These are phyloP conservation scores for Penicillium atrosanguineum DNA, from an alignment of 495 filamentous ascomycete species.

Conservation along the genomic window DNA sequence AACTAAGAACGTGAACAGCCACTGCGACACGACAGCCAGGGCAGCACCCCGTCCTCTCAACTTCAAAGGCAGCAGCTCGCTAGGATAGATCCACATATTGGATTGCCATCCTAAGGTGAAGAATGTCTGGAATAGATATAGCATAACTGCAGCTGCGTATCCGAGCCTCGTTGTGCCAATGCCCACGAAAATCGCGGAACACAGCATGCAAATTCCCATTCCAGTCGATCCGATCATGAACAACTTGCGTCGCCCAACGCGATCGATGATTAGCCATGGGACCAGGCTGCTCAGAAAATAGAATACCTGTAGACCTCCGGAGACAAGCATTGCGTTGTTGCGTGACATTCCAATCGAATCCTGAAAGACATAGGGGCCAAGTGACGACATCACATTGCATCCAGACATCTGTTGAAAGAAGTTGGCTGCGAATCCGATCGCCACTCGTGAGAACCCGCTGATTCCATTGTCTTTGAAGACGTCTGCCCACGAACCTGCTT, in stretches of 20 bases:
- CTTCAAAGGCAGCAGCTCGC: constrained; percentile 42
- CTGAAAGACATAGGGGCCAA: constrained; percentile 20
- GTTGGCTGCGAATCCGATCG: constrained; percentile 17
- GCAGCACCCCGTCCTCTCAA: constrained; percentile 8
- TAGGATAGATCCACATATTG: constrained; percentile 36
- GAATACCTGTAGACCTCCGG: constrained; percentile 44
- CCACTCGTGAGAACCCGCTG: constrained; percentile 13
- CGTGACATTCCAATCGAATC: constrained; percentile 11
- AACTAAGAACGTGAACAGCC: constrained; percentile 33
- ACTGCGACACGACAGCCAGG: constrained; percentile 8
- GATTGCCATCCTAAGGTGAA: constrained; percentile 17
- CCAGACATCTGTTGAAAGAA: constrained; percentile 21
- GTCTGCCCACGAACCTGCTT: constrained; percentile 17
- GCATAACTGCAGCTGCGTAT: constrained; percentile 22
- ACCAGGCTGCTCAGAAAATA: constrained; percentile 22
- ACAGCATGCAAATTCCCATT: constrained; percentile 26
- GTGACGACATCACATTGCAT: constrained; percentile 17
- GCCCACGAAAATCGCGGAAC: constrained; percentile 39
- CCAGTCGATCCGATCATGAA: constrained; percentile 30
- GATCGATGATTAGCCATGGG: constrained; percentile 17
- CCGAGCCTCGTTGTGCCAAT: constrained; percentile 18
- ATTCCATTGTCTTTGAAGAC: constrained; percentile 20
- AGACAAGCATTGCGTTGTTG: constrained; percentile 12
- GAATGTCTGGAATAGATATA: constrained; percentile 18
- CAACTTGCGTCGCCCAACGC: constrained; percentile 25